Conservation (phyloP, 2,329 filamentous ascomycete genomes). For the Pestalotiopsis sp. region DNA sequence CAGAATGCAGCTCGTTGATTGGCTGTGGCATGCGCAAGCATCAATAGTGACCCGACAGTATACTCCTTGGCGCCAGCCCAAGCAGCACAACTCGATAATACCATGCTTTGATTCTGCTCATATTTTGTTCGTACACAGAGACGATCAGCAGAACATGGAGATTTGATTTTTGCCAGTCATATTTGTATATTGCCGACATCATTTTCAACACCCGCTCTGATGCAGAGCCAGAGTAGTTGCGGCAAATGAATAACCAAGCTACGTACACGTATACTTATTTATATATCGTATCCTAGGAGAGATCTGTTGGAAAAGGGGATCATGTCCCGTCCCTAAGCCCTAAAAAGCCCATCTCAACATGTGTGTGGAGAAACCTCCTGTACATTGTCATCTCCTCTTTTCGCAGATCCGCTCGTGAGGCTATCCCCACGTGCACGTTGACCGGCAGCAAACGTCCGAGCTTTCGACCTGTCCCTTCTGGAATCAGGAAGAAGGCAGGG, state of each 20-base stretch:
- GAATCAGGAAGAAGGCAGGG: neutral
- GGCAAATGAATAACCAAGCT: neutral
- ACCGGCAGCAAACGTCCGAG: neutral
- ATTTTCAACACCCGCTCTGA: neutral
- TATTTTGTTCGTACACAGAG: too few relatives aligned
- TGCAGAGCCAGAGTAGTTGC: neutral
- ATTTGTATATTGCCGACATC: neutral
- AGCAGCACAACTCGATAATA: too few relatives aligned
- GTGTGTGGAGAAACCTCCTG: constrained; percentile 4
- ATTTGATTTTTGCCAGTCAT: too few relatives aligned
- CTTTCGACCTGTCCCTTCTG: neutral
- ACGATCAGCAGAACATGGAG: too few relatives aligned
- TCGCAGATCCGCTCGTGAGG: neutral
- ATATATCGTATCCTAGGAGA: neutral
- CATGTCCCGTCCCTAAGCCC: neutral
- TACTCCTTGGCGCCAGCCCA: too few relatives aligned
- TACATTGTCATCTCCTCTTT: neutral
- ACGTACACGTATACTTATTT: neutral
- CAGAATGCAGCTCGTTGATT: too few relatives aligned
- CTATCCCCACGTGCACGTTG: neutral
- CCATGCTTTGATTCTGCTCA: too few relatives aligned
- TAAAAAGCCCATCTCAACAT: neutral
- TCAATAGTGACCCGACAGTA: too few relatives aligned
- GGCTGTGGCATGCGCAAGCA: too few relatives aligned
- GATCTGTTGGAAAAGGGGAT: neutral